Percentiles rank a stretch among this genome's conserved stretches.
Conservation (phyloP, 2,329 filamentous ascomycete species). For the Botrytis sinoallii region DNA sequence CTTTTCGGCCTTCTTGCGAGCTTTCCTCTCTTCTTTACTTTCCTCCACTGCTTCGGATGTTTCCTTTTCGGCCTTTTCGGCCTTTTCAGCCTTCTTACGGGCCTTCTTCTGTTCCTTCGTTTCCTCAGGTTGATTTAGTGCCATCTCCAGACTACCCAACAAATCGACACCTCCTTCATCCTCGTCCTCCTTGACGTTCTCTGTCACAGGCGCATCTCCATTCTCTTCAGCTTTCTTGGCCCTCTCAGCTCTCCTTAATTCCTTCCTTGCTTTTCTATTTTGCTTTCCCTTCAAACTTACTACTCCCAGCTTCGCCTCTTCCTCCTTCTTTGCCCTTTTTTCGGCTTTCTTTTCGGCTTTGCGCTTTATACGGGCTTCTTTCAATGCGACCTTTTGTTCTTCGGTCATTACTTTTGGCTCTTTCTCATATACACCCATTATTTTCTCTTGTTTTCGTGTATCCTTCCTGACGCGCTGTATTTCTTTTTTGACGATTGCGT, state of each 20-base stretch:
- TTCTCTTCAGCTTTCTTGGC: background rate
- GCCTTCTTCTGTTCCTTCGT: conserved; percentile 6
- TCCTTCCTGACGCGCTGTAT: conserved; percentile 15
- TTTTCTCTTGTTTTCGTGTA: conserved; percentile 13
- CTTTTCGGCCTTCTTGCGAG: conserved; percentile 21
- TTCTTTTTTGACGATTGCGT: conserved; percentile 20
- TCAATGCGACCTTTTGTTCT: conserved; percentile 16
- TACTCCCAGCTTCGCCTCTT: conserved; percentile 3
- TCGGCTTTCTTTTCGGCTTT: conserved; percentile 14
- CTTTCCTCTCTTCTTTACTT: conserved; percentile 8
- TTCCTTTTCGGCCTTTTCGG: background rate
- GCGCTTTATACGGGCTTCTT: conserved; percentile 10
- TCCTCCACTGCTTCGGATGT: background rate
- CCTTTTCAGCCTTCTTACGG: conserved; percentile 2
- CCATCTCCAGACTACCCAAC: background rate
- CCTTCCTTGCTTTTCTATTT: conserved; percentile 14
- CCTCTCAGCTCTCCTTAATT: conserved; percentile 19
- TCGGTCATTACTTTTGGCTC: conserved; percentile 11
- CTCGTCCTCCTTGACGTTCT: background rate
- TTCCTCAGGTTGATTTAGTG: background rate
- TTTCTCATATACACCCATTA: conserved; percentile 15
- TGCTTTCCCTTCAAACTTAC: conserved; percentile 17
- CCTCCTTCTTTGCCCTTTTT: conserved; percentile 18
- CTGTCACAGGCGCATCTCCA: background rate
- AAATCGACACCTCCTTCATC: conserved; percentile 1